Evolutionary conservation across 495 filamentous ascomycete genomes (phyloP), one percentile per base, ranked within the genome.

Genomic region (Tetracladium marchalianum): DNA sequence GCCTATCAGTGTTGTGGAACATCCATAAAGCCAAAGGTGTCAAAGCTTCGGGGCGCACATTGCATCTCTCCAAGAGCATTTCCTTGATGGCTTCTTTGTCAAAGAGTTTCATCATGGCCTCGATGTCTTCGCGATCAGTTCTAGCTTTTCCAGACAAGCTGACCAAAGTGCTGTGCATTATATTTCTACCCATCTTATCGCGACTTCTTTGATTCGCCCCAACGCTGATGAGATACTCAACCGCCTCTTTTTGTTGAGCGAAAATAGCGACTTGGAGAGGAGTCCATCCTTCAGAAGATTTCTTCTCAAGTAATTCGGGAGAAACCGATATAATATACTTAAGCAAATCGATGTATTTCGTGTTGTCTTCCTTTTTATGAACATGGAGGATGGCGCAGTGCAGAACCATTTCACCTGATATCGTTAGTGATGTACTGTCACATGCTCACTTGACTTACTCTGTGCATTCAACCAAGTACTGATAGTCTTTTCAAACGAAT

Each of bases 381-480:
- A 68, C 64, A 41, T 53, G 35, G 39, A 80, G 63, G 6, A 88
- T 66, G 1, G 81, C 83, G 46, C 71, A 76, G 58, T 87, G 84
- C 15, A 87, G 68, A 11, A 78, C 67, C 32, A 85, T 66, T 7
- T 85, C 69, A 40, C 69, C 78, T 81, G 19, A 35, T 39, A 36
- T 31, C 35, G 50, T 65, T 50, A 69, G 66, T 16, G 0, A 18
- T 24, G 19, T 32, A 31, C 34, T 39, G 36, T 31, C 35, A 46
- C n/a, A 11, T 13, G 42, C 48, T 31, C 15, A 13, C 35, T 32
- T 19, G 27, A 43, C 49, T 49, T 48, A 57, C 54, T 72, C 51
- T 76, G 68, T 13, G 62, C 54, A 35, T 65, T 63, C 10, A 88
- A 66, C 82, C 82, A 88, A 10, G 65, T 71, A 11, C 62, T 52